These are phyloP conservation scores for Rutstroemia sydowiana DNA, from an alignment of 2,329 filamentous ascomycete species.

Conservation along the genomic window DNA sequence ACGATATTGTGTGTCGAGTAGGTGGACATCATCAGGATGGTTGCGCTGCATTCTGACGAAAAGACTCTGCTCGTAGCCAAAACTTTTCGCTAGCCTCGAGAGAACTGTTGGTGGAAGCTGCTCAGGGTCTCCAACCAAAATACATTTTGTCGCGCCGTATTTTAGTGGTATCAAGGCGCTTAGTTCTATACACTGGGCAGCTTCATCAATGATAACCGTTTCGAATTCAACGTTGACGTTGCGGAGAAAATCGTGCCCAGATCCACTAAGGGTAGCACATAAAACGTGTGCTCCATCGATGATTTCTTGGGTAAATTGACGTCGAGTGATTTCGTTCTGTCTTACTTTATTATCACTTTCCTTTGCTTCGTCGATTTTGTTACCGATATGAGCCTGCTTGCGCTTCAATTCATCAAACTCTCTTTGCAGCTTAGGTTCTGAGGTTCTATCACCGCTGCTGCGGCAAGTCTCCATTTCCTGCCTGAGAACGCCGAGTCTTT, in stretches of 20 bases:
- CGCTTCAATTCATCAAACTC: slow-evolving; percentile 73
- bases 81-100: slow-evolving; percentile 83
- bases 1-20: slow-evolving; percentile 96
- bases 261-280: slow-evolving; percentile 90
- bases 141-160: slow-evolving; percentile 93
- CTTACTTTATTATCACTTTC: slow-evolving; percentile 78
- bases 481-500: slow-evolving; percentile 63
- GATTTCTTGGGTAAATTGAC: slow-evolving; percentile 82
- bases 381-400: slow-evolving; percentile 68
- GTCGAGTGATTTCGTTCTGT: slow-evolving; percentile 77
- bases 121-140: slow-evolving; percentile 95
- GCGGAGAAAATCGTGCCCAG: slow-evolving; percentile 84
- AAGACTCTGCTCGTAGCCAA: slow-evolving; percentile 94
- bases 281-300: slow-evolving; percentile 87
- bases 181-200: slow-evolving; percentile 94
- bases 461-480: slow-evolving; percentile 63
- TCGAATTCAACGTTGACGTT: slow-evolving; percentile 93
- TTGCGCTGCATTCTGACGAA: slow-evolving; percentile 98
- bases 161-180: slow-evolving; percentile 95
- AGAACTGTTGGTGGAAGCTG: slow-evolving; percentile 93
- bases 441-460: slow-evolving; percentile 41
- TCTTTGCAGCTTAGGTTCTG: slow-evolving; percentile 55
- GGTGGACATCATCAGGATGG: slow-evolving; percentile 77
- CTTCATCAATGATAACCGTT: slow-evolving; percentile 96
- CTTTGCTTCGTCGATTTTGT: slow-evolving; percentile 78